Conservation (phyloP, 2,329 filamentous ascomycete species). For the Taxawa tesnikishii region DNA sequence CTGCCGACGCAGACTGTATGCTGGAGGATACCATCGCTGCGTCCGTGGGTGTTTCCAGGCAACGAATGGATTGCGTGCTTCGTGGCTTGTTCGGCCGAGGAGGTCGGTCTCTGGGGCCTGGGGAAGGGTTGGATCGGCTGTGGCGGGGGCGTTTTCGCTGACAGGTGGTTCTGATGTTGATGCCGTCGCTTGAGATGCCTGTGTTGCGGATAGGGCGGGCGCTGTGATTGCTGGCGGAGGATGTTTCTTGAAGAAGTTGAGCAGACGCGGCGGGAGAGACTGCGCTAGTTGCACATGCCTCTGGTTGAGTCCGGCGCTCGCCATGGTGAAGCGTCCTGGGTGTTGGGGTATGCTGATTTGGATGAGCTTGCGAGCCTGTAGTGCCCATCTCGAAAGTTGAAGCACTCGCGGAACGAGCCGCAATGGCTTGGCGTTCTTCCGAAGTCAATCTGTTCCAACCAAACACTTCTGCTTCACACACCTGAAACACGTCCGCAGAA, state of each 20-base stretch:
- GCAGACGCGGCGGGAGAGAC: constrained; percentile 63
- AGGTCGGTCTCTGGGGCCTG: constrained; percentile 16
- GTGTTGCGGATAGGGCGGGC: constrained; percentile 12
- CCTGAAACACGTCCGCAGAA: not conserved
- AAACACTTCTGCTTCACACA: not conserved
- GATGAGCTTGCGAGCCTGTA: no score
- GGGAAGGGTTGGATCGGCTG: constrained; percentile 18
- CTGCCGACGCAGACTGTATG: constrained; percentile 74
- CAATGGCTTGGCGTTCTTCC: not conserved
- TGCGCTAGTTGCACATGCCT: constrained; percentile 41
- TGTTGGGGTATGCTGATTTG: not conserved
- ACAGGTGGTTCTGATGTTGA: constrained; percentile 28
- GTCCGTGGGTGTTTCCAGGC: constrained; percentile 67
- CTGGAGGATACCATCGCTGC: constrained; percentile 71
- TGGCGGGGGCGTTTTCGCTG: constrained; percentile 26
- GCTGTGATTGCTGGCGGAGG: constrained; percentile 50
- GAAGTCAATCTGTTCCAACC: not conserved
- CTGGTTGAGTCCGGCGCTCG: constrained; percentile 7
- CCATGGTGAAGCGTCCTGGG: constrained; percentile 5
- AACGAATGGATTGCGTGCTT: constrained; percentile 62
- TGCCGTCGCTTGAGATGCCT: constrained; percentile 18
- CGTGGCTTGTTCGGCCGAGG: no score
- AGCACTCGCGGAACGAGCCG: not conserved
- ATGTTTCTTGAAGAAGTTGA: constrained; percentile 81
- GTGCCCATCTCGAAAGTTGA: not conserved